Evolutionary conservation across 768 basidiomycete species (phyloP), one percentile per base, ranked within the genome.

Genomic region (Psilocybe cubensis): DNA sequence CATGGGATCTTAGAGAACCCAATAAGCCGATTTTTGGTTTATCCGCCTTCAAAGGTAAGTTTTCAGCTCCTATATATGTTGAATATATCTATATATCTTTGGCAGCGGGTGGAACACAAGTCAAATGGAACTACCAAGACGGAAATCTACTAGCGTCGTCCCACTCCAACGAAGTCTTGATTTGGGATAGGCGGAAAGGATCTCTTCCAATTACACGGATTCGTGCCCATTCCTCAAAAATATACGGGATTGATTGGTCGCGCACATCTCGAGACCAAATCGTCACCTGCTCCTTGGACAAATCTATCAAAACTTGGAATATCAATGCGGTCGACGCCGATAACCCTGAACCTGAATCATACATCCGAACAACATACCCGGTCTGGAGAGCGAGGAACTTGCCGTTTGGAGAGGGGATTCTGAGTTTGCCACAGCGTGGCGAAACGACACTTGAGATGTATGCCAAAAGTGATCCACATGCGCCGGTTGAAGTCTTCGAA

Each of bases 171-270:
- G 84, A 91, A 64, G 91, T 98, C 0, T 75, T 94, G 29, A 87
- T 98, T 18, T 99, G 97, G 97, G 97, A 99, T 70, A 83, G 92
- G 57, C 82, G 96, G 89, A 96, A 95, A 87, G 94, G 93, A 7
- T 94, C 91, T 4, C 79, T 95, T 7, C 92, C 93, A 1, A 74
- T 92, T 4, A 79, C 84, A 10, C 80, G 80, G 4, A 88, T 98
- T 56, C 77, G 79, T 25, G 96, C 93, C 0, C 96, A 98, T 66
- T 78, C 76, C n/a, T 85, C 92, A 29, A 94, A 95, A 72, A 97
- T 98, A 43, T 98, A 99, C 60, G 97, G 97, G 1, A 94, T 99
- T 52, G 96, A 98, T 72, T 99, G 96, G 96, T 88, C 93, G 6
- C 87, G 93, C 49, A 76, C 81, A 17, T 73, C 79, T 40, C 74